A percentile compares a stretch with the other conserved stretches of the same genome.
Evolutionary conservation across 2,329 filamentous ascomycete genomes (phyloP).

Genomic region (Sporothrix dimorphospora): DNA sequence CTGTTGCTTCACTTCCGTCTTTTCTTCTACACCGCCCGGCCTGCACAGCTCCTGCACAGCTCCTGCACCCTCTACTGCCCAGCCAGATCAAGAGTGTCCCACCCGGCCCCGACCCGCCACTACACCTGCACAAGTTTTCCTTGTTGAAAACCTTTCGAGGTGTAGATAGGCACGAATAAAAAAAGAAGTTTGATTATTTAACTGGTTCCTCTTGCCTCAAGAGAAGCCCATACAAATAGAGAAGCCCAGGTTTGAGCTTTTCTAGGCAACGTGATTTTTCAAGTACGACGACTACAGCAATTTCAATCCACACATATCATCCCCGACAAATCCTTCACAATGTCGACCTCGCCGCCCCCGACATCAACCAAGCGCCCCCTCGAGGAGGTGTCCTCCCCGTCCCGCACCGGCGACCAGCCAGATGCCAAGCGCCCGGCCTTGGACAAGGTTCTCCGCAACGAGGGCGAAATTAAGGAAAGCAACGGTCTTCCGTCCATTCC

Average conservation of each 20-base stretch:
- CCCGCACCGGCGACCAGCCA: constrained; percentile 86
- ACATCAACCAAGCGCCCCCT: constrained; percentile 87
- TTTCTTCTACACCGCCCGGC: constrained; percentile 29
- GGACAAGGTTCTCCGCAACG: constrained; percentile 82
- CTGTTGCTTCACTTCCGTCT: constrained; percentile 23
- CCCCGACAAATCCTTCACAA: constrained; percentile 47
- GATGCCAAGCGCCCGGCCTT: constrained; percentile 96
- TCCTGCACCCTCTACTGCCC: constrained; percentile 24
- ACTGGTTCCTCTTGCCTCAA: constrained; percentile 19
- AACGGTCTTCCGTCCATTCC: constrained; percentile 40
- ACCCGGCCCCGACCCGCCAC: constrained; percentile 51
- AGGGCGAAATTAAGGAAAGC: constrained; percentile 56
- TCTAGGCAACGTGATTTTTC: constrained; percentile 21
- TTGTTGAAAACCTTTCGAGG: constrained; percentile 78
- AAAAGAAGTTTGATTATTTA: constrained; percentile 44
- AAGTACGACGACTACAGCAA: constrained; percentile 36
- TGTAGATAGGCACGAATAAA: constrained; percentile 68
- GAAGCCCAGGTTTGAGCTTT: constrained; percentile 7
- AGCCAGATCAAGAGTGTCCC: constrained; percentile 29
- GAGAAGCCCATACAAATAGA: neutral
- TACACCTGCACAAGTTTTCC: constrained; percentile 86
- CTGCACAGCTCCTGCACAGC: constrained; percentile 37
- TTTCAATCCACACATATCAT: constrained; percentile 29
- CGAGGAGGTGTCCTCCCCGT: constrained; percentile 95
- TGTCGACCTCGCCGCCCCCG: constrained; percentile 72